Base-by-base conservation (phyloP, 345 rosid genomes). In the Anastatica hierochuntica region DNA sequence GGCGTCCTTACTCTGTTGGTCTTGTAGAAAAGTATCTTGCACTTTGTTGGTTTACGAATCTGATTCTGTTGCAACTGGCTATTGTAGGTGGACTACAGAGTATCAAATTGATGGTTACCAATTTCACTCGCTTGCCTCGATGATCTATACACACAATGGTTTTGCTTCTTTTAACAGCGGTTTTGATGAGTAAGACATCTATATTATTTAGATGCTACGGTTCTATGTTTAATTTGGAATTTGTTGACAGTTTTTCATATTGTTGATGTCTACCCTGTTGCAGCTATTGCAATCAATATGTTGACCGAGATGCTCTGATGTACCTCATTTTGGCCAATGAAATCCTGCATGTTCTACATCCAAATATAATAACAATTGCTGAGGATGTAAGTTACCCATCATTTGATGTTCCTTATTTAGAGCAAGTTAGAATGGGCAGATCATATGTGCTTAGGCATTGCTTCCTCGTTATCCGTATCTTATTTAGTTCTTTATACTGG, bases 241-340 rank as follows among this genome's bases (percentile, higher is more conserved):
- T 45, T 45, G 43, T 50, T 53, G 60, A 46, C 33, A 36, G 48
- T 52, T 31, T 44, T 30, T 54, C 42, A 41, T 48, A 46, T 12
- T 42, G 48, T 44, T 52, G 52, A 50, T 14, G 64, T 35, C 9
- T 63, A 4, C 65, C 35, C 30, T 68, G 17, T 63, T 74, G 73
- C 87, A 90, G 98, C 76, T 90, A 84, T 66, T 87, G 96, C 73
- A 87, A 87, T 77, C 96, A 86, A 65, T 77, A 87, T 56, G 88
- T 90, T 53, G 98, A 90, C 74, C 78, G 63, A 60, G 98, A 90
- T 73, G 98, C 98, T 31, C 56, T 87, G 46, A 60, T 82, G 58
- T 90, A 84, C 74, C 95, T 90, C 71, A 77, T 84, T 53, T 74
- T 90, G 70, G 98, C 90, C 36, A 90, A 90, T 81, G 98, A 90